These are phyloP conservation scores for Termitomyces sp. DNA, from an alignment of 768 basidiomycete species.

Conservation along the genomic window DNA sequence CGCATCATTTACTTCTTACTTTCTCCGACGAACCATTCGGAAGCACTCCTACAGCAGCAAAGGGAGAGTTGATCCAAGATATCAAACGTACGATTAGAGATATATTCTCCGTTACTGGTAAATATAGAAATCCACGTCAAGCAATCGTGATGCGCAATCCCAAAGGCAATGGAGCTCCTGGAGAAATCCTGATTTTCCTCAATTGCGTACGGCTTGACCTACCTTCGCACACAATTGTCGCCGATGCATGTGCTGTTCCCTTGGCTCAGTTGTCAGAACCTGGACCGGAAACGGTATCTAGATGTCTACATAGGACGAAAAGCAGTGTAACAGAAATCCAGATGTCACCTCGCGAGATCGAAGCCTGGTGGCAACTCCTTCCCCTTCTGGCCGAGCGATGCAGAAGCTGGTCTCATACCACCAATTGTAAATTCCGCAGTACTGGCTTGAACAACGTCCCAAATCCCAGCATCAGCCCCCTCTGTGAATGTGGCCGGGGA, in stretches of 20 bases:
- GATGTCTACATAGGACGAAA: neutral
- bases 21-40: slow-evolving; percentile 15
- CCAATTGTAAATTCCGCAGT: slow-evolving; percentile 43
- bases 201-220: slow-evolving; percentile 44
- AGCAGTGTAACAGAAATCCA: slow-evolving; percentile 1
- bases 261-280: slow-evolving; percentile 16
- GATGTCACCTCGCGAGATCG: slow-evolving; percentile 19
- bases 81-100: slow-evolving; percentile 7
- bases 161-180: slow-evolving; percentile 14
- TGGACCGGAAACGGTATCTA: neutral
- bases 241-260: slow-evolving; percentile 45
- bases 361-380: slow-evolving; percentile 48
- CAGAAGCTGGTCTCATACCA: slow-evolving; percentile 45
- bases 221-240: slow-evolving; percentile 46
- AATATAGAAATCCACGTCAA: neutral
- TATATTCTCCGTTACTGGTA: neutral
- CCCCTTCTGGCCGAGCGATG: slow-evolving; percentile 52
- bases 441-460: slow-evolving; percentile 30
- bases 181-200: slow-evolving; percentile 44
- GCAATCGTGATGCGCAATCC: slow-evolving; percentile 18
- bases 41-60: neutral
- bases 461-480: slow-evolving; percentile 33
- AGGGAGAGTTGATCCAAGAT: neutral
- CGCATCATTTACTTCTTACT: slow-evolving; percentile 16
- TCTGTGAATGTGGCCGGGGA: slow-evolving; percentile 54